Conservation (phyloP, 2,329 filamentous ascomycete genomes). For the Clonostachys rhizophaga region DNA sequence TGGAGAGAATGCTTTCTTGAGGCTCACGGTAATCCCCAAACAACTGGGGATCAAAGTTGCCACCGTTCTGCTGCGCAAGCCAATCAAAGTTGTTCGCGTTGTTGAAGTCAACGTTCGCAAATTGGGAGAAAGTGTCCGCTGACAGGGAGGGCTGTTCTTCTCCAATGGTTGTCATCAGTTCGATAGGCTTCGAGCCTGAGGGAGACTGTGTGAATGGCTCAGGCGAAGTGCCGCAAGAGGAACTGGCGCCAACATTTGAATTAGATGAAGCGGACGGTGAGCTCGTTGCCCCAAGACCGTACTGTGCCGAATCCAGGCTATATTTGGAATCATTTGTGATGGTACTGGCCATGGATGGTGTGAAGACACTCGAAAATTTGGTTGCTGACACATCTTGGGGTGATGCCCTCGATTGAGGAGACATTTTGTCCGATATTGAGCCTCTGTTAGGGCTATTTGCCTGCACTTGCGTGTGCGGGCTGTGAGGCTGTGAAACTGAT, state of each 20-base stretch:
- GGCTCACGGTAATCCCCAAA: constrained; percentile 92
- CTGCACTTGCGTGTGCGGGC: constrained; percentile 16
- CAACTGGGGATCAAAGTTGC: constrained; percentile 84
- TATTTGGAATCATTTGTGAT: constrained; percentile 40
- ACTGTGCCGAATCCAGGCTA: constrained; percentile 46
- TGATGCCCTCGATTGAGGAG: background rate
- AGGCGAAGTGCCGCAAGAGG: constrained; percentile 72
- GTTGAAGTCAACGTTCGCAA: constrained; percentile 31
- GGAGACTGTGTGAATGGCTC: constrained; percentile 73
- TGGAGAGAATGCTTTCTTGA: constrained; percentile 72
- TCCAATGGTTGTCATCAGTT: constrained; percentile 60
- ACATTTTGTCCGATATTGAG: constrained; percentile 7
- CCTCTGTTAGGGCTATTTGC: constrained; percentile 18
- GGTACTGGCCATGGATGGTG: constrained; percentile 43
- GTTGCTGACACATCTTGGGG: constrained; percentile 24
- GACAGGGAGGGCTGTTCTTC: constrained; percentile 50
- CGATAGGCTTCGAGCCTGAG: constrained; percentile 56
- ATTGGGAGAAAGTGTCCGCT: constrained; percentile 19
- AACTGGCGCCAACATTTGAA: constrained; percentile 53
- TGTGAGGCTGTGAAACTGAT: constrained; percentile 21
- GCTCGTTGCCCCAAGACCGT: constrained; percentile 45
- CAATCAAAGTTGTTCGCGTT: constrained; percentile 61
- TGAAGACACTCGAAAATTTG: constrained; percentile 56
- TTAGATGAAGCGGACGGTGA: constrained; percentile 62
- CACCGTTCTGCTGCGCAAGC: constrained; percentile 75